A percentile compares a stretch with the other conserved stretches of the same genome.
These are phyloP conservation scores for Lactifluus pinguis DNA, from an alignment of 768 basidiomycete species.

Conservation along the genomic window DNA sequence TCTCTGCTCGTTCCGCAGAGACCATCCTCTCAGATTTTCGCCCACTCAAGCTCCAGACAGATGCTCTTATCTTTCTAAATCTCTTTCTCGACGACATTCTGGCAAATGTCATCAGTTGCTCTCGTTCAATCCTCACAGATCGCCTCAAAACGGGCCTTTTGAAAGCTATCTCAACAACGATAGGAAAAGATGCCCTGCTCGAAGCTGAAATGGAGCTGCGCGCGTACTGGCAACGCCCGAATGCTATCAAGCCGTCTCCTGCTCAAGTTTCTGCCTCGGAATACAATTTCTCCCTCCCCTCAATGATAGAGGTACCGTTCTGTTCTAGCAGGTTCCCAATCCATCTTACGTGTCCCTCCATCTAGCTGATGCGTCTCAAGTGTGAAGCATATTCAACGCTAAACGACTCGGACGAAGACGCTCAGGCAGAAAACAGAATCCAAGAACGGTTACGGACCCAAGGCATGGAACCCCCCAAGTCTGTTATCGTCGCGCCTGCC, in stretches of 20 bases:
- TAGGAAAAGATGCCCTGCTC: constrained; percentile 86
- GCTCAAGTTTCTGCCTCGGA: constrained; percentile 37
- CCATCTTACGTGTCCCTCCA: constrained; percentile 12
- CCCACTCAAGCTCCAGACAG: constrained; percentile 73
- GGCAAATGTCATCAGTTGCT: constrained; percentile 54
- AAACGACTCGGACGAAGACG: constrained; percentile 73
- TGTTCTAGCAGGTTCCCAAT: not conserved
- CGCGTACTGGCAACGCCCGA: constrained; percentile 77
- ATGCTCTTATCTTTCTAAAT: constrained; percentile 75
- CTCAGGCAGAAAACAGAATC: constrained; percentile 50
- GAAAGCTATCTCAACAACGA: constrained; percentile 62
- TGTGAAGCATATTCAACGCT: constrained; percentile 84
- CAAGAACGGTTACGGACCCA: constrained; percentile 46
- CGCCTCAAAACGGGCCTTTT: constrained; percentile 64
- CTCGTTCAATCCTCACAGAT: constrained; percentile 64
- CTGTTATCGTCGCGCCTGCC: constrained; percentile 60
- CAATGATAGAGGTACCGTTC: constrained; percentile 59
- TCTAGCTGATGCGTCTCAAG: constrained; percentile 69
- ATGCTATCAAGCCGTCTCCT: constrained; percentile 28
- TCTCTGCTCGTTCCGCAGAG: constrained; percentile 75
- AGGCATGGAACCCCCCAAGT: constrained; percentile 36
- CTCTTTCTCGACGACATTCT: constrained; percentile 79
- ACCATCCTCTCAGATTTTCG: constrained; percentile 88
- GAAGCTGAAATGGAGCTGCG: constrained; percentile 91
- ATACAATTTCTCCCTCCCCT: constrained; percentile 58